A percentile compares a stretch with the other conserved stretches of the same genome.
phyloP scores from a whole-genome alignment of 306 rosid genomes.

The Fragaria ananassa region DNA sequence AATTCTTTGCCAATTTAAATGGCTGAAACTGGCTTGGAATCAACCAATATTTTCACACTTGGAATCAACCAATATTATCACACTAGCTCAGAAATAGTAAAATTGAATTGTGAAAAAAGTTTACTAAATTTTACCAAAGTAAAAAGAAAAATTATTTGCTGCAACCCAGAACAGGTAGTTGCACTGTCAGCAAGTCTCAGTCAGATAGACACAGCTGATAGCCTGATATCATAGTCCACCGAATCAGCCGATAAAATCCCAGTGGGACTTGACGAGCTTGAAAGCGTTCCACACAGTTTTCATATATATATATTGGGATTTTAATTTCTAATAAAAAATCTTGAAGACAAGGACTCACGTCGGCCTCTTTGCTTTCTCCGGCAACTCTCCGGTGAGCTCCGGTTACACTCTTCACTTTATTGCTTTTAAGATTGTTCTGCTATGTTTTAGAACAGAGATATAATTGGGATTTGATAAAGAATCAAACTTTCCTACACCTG shows the following conservation, averaged over 20 bases:
- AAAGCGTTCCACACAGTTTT: conserved; percentile 2
- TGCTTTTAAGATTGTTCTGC: not conserved
- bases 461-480: not conserved
- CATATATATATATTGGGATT: not conserved
- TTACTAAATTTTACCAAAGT: too few species aligned
- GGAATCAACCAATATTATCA: too few species aligned
- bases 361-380: conserved; percentile 9
- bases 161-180: not conserved
- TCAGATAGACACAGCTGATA: not conserved
- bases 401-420: not conserved
- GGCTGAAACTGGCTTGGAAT: not conserved
- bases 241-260: not conserved
- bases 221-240: not conserved
- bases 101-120: too few species aligned
- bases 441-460: not conserved
- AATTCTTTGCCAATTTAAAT: not conserved
- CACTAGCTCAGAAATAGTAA: too few species aligned
- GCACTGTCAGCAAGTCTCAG: not conserved
- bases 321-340: not conserved
- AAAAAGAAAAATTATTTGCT: too few species aligned
- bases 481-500: not conserved
- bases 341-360: not conserved
- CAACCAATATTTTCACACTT: not conserved
- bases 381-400: conserved; percentile 27
- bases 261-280: not conserved